Percentiles rank a stretch among this genome's conserved stretches.
These are phyloP conservation scores for Suillus fuscotomentosus DNA, from an alignment of 768 basidiomycete species.

Conservation along the genomic window DNA sequence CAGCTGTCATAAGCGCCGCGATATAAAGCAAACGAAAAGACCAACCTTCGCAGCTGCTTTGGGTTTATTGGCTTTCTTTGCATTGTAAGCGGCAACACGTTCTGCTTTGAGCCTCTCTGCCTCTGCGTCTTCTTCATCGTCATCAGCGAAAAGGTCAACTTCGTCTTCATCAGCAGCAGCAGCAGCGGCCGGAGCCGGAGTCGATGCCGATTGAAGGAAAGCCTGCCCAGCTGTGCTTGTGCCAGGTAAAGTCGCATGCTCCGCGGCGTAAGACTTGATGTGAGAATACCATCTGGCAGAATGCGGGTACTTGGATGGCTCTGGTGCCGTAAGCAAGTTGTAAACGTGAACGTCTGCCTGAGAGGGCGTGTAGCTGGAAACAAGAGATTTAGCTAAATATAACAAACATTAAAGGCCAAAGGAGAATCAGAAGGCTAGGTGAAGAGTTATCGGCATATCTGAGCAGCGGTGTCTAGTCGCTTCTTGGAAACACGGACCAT, in stretches of 20 bases:
- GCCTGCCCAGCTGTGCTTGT: conserved; percentile 80
- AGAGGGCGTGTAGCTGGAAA: conserved; percentile 77
- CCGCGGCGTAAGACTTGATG: conserved; percentile 81
- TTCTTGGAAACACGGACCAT: conserved; percentile 98
- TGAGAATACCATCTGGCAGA: conserved; percentile 92
- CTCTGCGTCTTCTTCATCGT: conserved; percentile 79
- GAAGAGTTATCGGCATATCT: conserved; percentile 67
- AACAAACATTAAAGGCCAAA: conserved; percentile 1
- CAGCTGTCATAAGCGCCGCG: conserved; percentile 11
- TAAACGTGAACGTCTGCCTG: conserved; percentile 94
- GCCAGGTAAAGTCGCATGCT: conserved; percentile 78
- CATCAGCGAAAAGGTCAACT: conserved; percentile 82
- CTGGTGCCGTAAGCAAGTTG: conserved; percentile 73
- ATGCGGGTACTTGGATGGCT: conserved; percentile 65
- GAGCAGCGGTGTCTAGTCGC: conserved; percentile 89
- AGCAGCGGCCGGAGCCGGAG: conserved; percentile 46
- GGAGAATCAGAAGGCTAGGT: conserved; percentile 71
- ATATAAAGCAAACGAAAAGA: conserved; percentile 1
- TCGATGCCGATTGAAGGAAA: conserved; percentile 55
- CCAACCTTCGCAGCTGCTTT: conserved; percentile 85
- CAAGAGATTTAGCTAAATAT: conserved; percentile 13
- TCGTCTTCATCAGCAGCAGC: conserved; percentile 46
- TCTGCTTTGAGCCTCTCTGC: conserved; percentile 87
- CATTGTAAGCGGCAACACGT: conserved; percentile 91
- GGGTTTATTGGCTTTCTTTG: conserved; percentile 88